These are phyloP conservation scores for Globisporangium nagaii DNA, from an alignment of 352 stramenopile genomes.

Conservation along the genomic window DNA sequence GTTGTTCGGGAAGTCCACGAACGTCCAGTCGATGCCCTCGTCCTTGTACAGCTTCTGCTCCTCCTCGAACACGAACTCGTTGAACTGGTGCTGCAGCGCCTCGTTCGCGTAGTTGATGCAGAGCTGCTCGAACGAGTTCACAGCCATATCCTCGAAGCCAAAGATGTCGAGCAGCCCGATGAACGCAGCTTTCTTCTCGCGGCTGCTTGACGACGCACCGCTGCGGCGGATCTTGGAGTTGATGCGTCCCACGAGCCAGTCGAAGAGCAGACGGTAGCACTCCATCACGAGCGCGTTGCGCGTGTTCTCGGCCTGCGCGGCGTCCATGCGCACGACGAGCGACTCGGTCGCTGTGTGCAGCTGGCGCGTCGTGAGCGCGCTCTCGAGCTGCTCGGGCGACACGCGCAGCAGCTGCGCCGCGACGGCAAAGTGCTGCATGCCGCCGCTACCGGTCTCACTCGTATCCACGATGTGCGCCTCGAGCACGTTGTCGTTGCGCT, in stretches of 20 bases:
- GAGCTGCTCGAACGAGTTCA: slow-evolving; percentile 88
- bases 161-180: slow-evolving; percentile 88
- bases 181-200: slow-evolving; percentile 29
- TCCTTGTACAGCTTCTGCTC: slow-evolving; percentile 74
- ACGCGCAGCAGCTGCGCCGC: slow-evolving; percentile 60
- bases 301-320: slow-evolving; percentile 62
- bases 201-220: not conserved
- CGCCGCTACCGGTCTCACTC: not conserved
- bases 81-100: slow-evolving; percentile 85
- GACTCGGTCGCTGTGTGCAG: slow-evolving; percentile 70
- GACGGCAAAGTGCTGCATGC: slow-evolving; percentile 34
- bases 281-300: slow-evolving; percentile 90
- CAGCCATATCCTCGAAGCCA: slow-evolving; percentile 83
- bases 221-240: slow-evolving; percentile 80
- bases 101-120: slow-evolving; percentile 91
- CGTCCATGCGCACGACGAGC: slow-evolving; percentile 61
- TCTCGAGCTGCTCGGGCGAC: slow-evolving; percentile 37
- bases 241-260: slow-evolving; percentile 92
- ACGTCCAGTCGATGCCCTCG: slow-evolving; percentile 70
- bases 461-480: slow-evolving; percentile 15
- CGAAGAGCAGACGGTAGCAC: slow-evolving; percentile 90
- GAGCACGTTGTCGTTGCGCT: slow-evolving; percentile 16
- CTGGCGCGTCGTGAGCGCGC: slow-evolving; percentile 56
- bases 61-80: slow-evolving; percentile 90
- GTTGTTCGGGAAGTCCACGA: slow-evolving; percentile 84